Conservation (phyloP, 2,329 filamentous ascomycete species). For the Aspergillus latus region DNA sequence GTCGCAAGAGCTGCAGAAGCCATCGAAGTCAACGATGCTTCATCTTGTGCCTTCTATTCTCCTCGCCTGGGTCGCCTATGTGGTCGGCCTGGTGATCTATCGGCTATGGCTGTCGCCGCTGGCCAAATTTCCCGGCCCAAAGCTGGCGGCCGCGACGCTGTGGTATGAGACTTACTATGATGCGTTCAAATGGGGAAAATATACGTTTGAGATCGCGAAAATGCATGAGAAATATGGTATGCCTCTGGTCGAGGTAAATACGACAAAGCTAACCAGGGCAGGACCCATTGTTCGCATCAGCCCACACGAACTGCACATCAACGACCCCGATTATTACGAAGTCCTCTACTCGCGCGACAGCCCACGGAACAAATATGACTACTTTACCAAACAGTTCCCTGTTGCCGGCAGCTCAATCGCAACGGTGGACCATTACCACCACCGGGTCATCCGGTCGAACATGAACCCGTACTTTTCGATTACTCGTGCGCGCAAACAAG, state of each 20-base stretch:
- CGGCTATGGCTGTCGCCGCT: conserved; percentile 20
- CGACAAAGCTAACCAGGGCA: neutral
- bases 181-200: conserved; percentile 19
- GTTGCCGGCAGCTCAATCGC: conserved; percentile 13
- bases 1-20: neutral
- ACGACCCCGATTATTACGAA: conserved; percentile 28
- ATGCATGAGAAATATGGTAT: conserved; percentile 27
- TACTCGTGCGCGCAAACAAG: conserved; percentile 19
- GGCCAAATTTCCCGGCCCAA: conserved; percentile 26
- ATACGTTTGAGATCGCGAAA: conserved; percentile 24
- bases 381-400: conserved; percentile 14
- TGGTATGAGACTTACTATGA: conserved; percentile 30
- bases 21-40: neutral
- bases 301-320: conserved; percentile 33
- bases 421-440: conserved; percentile 20
- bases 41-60: neutral
- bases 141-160: conserved; percentile 24
- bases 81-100: neutral
- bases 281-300: conserved; percentile 24
- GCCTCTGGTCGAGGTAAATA: neutral
- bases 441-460: conserved; percentile 20
- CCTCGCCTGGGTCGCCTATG: neutral
- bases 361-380: conserved; percentile 22
- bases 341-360: conserved; percentile 18
- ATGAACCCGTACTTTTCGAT: conserved; percentile 27